Evolutionary conservation across 768 basidiomycete genomes (phyloP).

Genomic region (Suillus cothurnatus): DNA sequence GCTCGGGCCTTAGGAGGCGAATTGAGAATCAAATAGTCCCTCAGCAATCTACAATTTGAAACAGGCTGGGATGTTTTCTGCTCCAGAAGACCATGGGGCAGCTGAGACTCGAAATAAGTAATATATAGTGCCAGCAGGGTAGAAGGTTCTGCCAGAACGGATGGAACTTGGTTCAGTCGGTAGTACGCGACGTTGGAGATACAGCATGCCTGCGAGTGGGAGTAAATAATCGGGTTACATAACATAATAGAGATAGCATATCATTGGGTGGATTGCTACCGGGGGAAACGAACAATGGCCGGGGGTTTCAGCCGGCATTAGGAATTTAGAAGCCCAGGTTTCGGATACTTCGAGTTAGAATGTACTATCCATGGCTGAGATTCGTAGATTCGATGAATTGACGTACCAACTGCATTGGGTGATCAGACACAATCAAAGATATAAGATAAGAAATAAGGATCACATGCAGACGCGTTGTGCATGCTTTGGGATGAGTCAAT

Average conservation of each 20-base stretch:
- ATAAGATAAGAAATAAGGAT: constrained; percentile 1
- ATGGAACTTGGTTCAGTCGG: not conserved
- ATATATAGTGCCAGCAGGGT: not conserved
- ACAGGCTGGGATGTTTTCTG: not conserved
- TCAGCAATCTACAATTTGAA: not conserved
- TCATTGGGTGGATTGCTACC: not conserved
- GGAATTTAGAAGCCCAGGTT: not conserved
- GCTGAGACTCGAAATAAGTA: not conserved
- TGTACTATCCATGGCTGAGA: not conserved
- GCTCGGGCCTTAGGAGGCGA: not conserved
- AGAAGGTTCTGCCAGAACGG: not conserved
- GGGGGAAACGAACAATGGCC: not conserved
- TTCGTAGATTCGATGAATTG: not conserved
- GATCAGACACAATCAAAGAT: not conserved
- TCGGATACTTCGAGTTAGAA: constrained; percentile 1
- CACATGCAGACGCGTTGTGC: not conserved
- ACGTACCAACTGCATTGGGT: not conserved
- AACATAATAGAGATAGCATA: not conserved
- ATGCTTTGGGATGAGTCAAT: too few relatives aligned
- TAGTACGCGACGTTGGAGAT: not conserved
- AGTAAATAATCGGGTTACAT: not conserved
- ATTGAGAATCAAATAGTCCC: not conserved
- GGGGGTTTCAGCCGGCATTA: not conserved
- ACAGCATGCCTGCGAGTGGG: not conserved
- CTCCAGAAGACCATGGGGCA: not conserved